A percentile compares a stretch with the other conserved stretches of the same genome.
Conservation (phyloP, 2,329 filamentous ascomycete species). For the Trichoderma sp. region DNA sequence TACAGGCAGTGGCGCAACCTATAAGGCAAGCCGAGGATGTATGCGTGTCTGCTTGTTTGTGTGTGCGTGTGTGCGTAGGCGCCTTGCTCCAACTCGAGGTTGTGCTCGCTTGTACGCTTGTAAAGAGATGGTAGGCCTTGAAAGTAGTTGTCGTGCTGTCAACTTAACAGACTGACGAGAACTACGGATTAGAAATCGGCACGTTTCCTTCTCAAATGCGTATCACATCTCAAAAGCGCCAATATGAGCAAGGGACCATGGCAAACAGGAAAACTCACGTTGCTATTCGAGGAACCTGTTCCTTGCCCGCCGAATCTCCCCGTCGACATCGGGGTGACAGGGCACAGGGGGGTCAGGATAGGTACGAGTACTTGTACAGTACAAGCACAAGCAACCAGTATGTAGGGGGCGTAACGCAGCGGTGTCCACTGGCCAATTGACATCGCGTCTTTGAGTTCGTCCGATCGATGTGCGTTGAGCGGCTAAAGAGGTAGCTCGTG, state of each 20-base stretch:
- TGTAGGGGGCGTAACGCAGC: neutral
- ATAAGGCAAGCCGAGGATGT: conserved; percentile 17
- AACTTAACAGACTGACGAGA: neutral
- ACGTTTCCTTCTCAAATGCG: neutral
- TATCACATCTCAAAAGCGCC: neutral
- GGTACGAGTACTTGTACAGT: neutral
- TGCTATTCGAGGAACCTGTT: conserved; percentile 21
- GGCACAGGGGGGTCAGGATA: conserved; percentile 2
- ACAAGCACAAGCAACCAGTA: neutral
- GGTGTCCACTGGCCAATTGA: conserved; percentile 8
- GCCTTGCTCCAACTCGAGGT: neutral
- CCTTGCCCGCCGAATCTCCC: conserved; percentile 26
- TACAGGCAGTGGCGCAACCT: conserved; percentile 10
- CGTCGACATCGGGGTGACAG: conserved; percentile 20
- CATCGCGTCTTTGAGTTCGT: conserved; percentile 15
- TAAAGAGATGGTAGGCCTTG: neutral
- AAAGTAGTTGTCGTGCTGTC: neutral
- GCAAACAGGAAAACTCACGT: neutral
- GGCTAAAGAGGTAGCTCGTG: conserved; percentile 24
- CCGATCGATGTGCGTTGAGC: conserved; percentile 26
- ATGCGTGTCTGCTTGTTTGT: neutral
- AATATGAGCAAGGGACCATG: conserved; percentile 2
- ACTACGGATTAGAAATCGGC: conserved; percentile 18
- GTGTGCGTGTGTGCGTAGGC: neutral
- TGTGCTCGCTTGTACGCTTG: conserved; percentile 11